Conservation (phyloP, 1,284 basidiomycete species). For the Austroboletus sp. region DNA sequence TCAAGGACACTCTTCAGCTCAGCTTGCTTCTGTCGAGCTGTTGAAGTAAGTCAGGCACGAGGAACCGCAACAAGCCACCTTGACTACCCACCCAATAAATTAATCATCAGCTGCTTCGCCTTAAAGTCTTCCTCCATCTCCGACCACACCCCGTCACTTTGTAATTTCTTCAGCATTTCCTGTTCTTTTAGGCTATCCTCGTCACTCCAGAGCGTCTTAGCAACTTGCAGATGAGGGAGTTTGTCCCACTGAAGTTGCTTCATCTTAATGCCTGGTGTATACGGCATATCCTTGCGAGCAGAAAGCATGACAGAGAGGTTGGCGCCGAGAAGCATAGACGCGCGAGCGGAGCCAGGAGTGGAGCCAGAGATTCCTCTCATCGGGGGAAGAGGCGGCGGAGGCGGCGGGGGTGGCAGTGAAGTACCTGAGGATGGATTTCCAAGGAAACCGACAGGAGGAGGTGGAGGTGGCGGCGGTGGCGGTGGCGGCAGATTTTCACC, state of each 20-base stretch:
- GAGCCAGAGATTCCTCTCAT: slow-evolving; percentile 41
- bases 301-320: slow-evolving; percentile 51
- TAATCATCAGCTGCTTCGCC: slow-evolving; percentile 88
- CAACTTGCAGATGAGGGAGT: slow-evolving; percentile 76
- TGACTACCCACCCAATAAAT: slow-evolving; percentile 57
- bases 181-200: slow-evolving; percentile 65
- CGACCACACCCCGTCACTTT: slow-evolving; percentile 81
- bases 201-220: slow-evolving; percentile 77
- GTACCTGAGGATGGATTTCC: slow-evolving; percentile 33
- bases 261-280: slow-evolving; percentile 87
- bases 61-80: background rate
- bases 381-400: slow-evolving; percentile 45
- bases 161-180: slow-evolving; percentile 73
- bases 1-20: slow-evolving; percentile 89
- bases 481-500: slow-evolving; percentile 18
- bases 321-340: slow-evolving; percentile 54
- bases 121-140: slow-evolving; percentile 99
- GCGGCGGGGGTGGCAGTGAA: slow-evolving; percentile 39
- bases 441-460: slow-evolving; percentile 28
- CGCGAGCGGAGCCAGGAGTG: slow-evolving; percentile 46
- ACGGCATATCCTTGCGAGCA: slow-evolving; percentile 77
- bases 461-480: slow-evolving; percentile 32
- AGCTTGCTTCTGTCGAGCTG: slow-evolving; percentile 73
- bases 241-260: slow-evolving; percentile 99
- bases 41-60: slow-evolving; percentile 3